Evolutionary conservation across 441 rosid species (phyloP).

Genomic region (Adansonia madagascariensis): DNA sequence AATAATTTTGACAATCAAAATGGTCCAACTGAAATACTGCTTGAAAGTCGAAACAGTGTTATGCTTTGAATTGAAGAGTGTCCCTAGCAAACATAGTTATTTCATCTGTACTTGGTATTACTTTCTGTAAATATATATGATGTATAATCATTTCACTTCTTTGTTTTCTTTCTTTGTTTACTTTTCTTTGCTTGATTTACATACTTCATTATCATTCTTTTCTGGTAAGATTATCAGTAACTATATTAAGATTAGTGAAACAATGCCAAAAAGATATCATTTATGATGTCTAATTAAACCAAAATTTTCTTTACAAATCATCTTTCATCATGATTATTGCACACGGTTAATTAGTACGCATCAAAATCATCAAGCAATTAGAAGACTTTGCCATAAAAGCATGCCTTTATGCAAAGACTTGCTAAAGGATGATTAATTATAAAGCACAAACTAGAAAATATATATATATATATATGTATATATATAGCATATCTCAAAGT

Average conservation of each 20-base stretch:
- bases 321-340: not conserved
- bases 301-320: not conserved
- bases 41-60: too few species aligned
- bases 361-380: not conserved
- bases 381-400: not conserved
- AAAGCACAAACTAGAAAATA: not conserved
- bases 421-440: not conserved
- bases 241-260: not conserved
- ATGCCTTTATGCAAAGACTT: not conserved
- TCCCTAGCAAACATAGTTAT: too few species aligned
- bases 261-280: not conserved
- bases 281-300: not conserved
- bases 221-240: not conserved
- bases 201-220: too few species aligned
- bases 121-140: too few species aligned
- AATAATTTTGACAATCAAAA: too few species aligned
- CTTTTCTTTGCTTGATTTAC: too few species aligned
- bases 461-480: too few species aligned
- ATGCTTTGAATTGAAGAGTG: too few species aligned
- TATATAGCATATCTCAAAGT: constrained; percentile 23
- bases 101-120: too few species aligned
- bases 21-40: too few species aligned
- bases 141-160: too few species aligned
- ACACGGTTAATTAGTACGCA: not conserved
- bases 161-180: too few species aligned